Evolutionary conservation across 2,329 filamentous ascomycete genomes (phyloP).

Genomic region (Juglanconis juglandina): DNA sequence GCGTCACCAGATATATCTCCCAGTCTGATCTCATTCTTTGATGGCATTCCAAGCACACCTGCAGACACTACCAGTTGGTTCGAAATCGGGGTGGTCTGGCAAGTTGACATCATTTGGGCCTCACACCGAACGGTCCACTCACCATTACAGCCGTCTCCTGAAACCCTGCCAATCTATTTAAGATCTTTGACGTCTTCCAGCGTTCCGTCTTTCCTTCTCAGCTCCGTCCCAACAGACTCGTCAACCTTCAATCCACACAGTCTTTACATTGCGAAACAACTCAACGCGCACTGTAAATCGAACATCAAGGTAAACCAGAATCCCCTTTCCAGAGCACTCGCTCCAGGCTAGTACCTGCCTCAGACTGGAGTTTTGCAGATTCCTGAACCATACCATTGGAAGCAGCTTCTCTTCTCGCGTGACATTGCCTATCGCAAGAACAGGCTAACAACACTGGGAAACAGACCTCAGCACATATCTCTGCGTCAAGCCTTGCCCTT

Average conservation of each 20-base stretch:
- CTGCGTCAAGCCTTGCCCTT: not conserved
- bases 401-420: too few relatives aligned
- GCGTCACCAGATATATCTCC: not conserved
- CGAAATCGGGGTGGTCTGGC: not conserved
- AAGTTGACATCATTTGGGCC: not conserved
- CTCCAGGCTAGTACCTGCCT: not conserved
- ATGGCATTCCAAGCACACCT: not conserved
- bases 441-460: constrained; percentile 1
- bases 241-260: too few relatives aligned
- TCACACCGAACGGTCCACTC: not conserved
- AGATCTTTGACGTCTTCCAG: too few relatives aligned
- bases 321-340: not conserved
- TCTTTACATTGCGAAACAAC: too few relatives aligned
- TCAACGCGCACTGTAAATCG: too few relatives aligned
- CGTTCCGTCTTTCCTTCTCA: too few relatives aligned
- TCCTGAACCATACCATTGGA: not conserved
- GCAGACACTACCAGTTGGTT: not conserved
- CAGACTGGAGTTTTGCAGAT: too few relatives aligned
- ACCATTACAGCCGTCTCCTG: not conserved
- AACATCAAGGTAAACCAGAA: not conserved
- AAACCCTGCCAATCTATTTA: too few relatives aligned
- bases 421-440: not conserved
- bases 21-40: not conserved
- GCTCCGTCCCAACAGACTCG: too few relatives aligned
- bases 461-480: constrained; percentile 9